Evolutionary conservation across 2,329 filamentous ascomycete genomes (phyloP), one percentile per base, ranked within the genome.

Genomic region (Aspergillus cejpii): DNA sequence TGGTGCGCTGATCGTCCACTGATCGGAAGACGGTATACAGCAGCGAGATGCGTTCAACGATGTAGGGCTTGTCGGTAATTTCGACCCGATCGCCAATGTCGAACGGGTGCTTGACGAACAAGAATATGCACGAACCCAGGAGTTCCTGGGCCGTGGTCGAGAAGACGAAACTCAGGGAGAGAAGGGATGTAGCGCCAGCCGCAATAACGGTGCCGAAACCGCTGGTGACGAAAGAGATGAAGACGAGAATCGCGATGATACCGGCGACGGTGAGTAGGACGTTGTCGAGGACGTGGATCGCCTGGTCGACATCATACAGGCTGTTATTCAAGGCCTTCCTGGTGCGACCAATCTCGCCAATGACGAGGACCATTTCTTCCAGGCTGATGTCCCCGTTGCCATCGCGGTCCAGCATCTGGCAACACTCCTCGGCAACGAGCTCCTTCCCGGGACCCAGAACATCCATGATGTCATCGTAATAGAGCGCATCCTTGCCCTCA

Each of bases 101-200:
- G 65, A 86, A 97, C 0, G 92, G 91, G 65, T 98, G 92, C 74
- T 98, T 98, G 73, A 97, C 88, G 60, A 98, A 98, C 1, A 98
- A 74, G 74, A 98, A 98, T 60, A 98, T 95, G 73, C 91, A 97
- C 28, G 90, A 96, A 60, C 91, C 91, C n/a, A 98, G 79, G 52
- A 98, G 85, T 67, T 98, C 92, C 68, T 96, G 90, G 3, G 85
- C 84, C 1, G 90, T 96, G 44, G 85, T 84, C 19, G 90, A 84
- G 66, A 98, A 97, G 56, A 96, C 85, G 71, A 98, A 98, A 3
- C 91, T 96, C n/a, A 97, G 74, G 5, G 91, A 97, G 7, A 98
- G 80, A 33, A 98, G 77, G 0, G 92, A 85, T 1, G 92, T 96
- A 51, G 91, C 91, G 39, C 90, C 88, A 7, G 90, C 94, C 3